Evolutionary conservation across 2,329 filamentous ascomycete species (phyloP).

Genomic region (Fusarium sp.): DNA sequence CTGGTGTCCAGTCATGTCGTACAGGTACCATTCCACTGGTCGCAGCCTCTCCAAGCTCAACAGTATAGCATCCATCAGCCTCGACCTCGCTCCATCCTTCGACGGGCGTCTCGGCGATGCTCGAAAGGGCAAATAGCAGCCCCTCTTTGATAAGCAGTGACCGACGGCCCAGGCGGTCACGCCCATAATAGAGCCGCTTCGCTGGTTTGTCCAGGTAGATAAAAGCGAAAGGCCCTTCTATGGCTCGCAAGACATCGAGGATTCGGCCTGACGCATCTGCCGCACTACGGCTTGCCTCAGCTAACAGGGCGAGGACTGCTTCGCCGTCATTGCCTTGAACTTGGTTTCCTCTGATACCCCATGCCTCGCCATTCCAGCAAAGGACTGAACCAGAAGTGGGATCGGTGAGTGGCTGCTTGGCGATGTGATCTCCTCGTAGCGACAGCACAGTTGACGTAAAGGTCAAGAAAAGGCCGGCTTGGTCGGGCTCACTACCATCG

Average conservation of each 20-base stretch:
- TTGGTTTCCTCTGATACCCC: slow-evolving; percentile 72
- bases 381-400: slow-evolving; percentile 70
- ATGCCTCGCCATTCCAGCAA: slow-evolving; percentile 98
- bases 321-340: slow-evolving; percentile 85
- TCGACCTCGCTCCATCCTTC: slow-evolving; percentile 82
- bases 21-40: slow-evolving; percentile 22
- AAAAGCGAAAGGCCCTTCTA: slow-evolving; percentile 91
- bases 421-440: slow-evolving; percentile 80
- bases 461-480: slow-evolving; percentile 59
- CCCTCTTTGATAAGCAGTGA: slow-evolving; percentile 76
- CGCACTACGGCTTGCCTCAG: slow-evolving; percentile 52
- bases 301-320: slow-evolving; percentile 72
- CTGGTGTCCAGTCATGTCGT: slow-evolving; percentile 48
- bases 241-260: slow-evolving; percentile 66
- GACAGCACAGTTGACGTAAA: slow-evolving; percentile 91
- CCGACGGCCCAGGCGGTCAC: slow-evolving; percentile 88
- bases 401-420: slow-evolving; percentile 79
- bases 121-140: slow-evolving; percentile 73
- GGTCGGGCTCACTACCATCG: slow-evolving; percentile 31
- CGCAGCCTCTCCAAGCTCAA: slow-evolving; percentile 61
- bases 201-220: slow-evolving; percentile 78
- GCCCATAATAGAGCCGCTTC: slow-evolving; percentile 79
- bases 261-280: slow-evolving; percentile 48
- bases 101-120: slow-evolving; percentile 69
- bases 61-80: slow-evolving; percentile 82